Percentiles rank a stretch among this genome's conserved stretches.
phyloP scores from a whole-genome alignment of 495 filamentous ascomycete species.

The Symbiotaphrina buchneri region DNA sequence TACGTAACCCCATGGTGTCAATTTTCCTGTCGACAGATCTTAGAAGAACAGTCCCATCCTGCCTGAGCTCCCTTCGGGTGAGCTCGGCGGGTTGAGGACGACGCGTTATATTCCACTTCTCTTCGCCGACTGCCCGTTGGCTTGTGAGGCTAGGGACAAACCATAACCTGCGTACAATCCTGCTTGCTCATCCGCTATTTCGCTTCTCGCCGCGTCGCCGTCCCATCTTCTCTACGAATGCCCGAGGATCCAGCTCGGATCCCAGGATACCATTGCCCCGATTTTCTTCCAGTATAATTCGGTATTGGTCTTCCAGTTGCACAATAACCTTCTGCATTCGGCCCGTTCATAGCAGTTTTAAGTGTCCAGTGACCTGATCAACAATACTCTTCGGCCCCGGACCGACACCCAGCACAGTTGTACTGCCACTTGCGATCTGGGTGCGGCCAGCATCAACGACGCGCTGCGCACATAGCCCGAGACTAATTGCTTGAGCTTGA shows the following conservation, averaged over 20 bases:
- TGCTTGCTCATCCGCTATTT: not conserved
- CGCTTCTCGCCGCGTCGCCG: too few species aligned
- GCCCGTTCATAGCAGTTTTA: constrained; percentile 70
- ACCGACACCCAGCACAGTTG: constrained; percentile 76
- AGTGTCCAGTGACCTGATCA: constrained; percentile 62
- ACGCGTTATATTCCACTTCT: constrained; percentile 74
- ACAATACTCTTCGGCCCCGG: constrained; percentile 74
- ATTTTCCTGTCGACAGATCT: constrained; percentile 86
- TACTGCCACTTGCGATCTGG: constrained; percentile 81
- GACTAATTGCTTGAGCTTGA: constrained; percentile 53
- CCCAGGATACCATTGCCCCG: too few species aligned
- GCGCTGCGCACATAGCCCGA: constrained; percentile 71
- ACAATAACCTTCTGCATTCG: too few species aligned
- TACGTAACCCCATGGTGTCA: constrained; percentile 41
- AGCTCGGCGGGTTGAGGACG: constrained; percentile 36
- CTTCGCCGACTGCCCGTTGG: constrained; percentile 64
- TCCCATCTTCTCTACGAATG: too few species aligned
- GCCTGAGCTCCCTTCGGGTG: constrained; percentile 51
- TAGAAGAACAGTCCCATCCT: constrained; percentile 28
- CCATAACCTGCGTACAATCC: constrained; percentile 58
- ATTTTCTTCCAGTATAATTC: too few species aligned
- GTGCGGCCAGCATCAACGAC: constrained; percentile 92
- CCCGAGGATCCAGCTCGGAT: too few species aligned
- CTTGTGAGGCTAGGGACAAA: constrained; percentile 65
- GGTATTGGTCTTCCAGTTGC: too few species aligned